phyloP scores from a whole-genome alignment of 306 rosid species.

The Pueraria montana region DNA sequence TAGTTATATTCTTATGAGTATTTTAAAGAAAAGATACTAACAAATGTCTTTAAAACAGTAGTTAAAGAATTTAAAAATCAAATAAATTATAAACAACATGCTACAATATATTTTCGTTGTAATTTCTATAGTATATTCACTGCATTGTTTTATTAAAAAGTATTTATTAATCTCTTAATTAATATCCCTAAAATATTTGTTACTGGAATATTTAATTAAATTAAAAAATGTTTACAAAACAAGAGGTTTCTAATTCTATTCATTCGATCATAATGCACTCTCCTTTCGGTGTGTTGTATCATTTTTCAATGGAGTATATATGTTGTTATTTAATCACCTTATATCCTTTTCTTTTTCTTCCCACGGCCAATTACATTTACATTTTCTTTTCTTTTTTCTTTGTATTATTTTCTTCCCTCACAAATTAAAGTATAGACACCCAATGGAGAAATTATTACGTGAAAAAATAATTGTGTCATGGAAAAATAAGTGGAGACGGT shows the following conservation, averaged over 20 bases:
- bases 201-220: background rate
- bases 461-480: too few species aligned
- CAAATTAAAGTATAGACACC: background rate
- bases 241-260: background rate
- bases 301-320: too few species aligned
- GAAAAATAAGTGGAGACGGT: too few species aligned
- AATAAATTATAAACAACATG: background rate
- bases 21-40: background rate
- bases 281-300: too few species aligned
- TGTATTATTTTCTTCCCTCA: background rate
- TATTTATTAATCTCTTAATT: too few species aligned
- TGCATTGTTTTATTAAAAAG: background rate
- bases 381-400: too few species aligned
- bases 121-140: background rate
- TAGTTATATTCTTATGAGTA: background rate
- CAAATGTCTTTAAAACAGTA: background rate
- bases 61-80: background rate
- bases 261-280: too few species aligned
- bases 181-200: too few species aligned
- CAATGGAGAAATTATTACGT: too few species aligned
- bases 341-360: too few species aligned
- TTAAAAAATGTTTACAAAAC: background rate
- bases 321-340: too few species aligned
- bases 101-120: background rate
- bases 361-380: background rate